Percentiles rank a stretch among this genome's conserved stretches.
Conservation (phyloP, 1,284 basidiomycete species). For the Abortiporus biennis region DNA sequence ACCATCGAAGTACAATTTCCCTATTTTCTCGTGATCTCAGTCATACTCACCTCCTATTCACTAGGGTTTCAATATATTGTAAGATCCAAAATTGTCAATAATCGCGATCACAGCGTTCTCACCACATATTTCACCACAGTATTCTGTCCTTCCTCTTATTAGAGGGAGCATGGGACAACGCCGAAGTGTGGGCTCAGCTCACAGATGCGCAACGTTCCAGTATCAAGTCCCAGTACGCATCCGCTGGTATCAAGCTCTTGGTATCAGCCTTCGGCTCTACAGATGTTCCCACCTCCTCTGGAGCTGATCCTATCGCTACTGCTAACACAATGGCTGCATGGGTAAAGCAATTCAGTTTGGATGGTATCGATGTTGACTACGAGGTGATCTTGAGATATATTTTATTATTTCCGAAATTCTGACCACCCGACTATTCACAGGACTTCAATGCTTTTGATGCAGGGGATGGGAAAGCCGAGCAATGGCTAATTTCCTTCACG, state of each 20-base stretch:
- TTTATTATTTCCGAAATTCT: not conserved
- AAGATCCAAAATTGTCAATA: constrained; percentile 12
- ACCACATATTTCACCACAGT: constrained; percentile 23
- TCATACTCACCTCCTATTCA: not conserved
- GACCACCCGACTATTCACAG: constrained; percentile 25
- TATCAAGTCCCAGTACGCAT: constrained; percentile 35
- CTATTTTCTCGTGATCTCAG: constrained; percentile 7
- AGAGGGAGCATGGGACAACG: constrained; percentile 39
- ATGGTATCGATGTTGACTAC: constrained; percentile 56
- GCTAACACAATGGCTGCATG: constrained; percentile 44
- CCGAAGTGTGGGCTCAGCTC: constrained; percentile 33
- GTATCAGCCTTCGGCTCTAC: constrained; percentile 47
- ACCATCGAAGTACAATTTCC: constrained; percentile 24
- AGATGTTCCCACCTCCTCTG: constrained; percentile 41
- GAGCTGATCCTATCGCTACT: constrained; percentile 30
- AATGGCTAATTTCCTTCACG: constrained; percentile 40
- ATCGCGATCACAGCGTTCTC: not conserved
- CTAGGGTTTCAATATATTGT: constrained; percentile 47
- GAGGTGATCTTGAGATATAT: constrained; percentile 27
- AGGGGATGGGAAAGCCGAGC: constrained; percentile 31
- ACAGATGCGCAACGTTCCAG: constrained; percentile 25
- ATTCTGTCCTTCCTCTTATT: constrained; percentile 36
- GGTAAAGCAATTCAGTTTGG: constrained; percentile 42
- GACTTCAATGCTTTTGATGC: constrained; percentile 41
- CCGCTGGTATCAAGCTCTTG: constrained; percentile 41